Conservation (phyloP, 2,329 filamentous ascomycete species). For the Scopulariopsis brevicaulis region DNA sequence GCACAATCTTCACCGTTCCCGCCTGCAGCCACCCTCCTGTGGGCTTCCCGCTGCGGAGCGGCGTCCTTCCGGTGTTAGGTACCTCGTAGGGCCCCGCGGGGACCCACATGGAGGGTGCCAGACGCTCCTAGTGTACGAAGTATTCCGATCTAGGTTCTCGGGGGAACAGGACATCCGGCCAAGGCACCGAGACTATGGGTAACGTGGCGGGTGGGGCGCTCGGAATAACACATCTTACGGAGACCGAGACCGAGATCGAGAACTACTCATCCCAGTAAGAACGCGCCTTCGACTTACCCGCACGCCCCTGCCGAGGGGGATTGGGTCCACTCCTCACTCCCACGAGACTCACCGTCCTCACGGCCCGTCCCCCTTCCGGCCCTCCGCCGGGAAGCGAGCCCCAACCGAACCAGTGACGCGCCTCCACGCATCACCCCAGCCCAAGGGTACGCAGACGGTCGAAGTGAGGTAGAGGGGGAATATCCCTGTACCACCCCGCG, state of each 20-base stretch:
- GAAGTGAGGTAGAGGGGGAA: not conserved
- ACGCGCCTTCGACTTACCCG: too few relatives aligned
- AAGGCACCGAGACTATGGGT: too few relatives aligned
- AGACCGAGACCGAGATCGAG: too few relatives aligned
- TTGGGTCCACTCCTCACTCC: not conserved
- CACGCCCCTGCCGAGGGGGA: not conserved
- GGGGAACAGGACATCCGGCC: too few relatives aligned
- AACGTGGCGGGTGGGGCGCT: too few relatives aligned
- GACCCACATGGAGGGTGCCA: not conserved
- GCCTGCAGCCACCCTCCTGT: not conserved
- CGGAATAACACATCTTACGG: too few relatives aligned
- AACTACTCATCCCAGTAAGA: too few relatives aligned
- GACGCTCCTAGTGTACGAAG: too few relatives aligned
- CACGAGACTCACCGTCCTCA: not conserved
- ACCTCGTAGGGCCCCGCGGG: not conserved
- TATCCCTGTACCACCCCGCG: not conserved
- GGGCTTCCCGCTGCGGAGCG: not conserved
- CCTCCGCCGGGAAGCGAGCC: not conserved
- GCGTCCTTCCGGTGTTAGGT: not conserved
- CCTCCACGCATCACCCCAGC: not conserved
- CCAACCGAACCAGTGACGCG: not conserved
- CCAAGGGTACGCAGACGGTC: not conserved
- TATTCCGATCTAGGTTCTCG: too few relatives aligned
- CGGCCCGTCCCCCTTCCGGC: not conserved
- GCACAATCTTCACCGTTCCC: not conserved